Percentiles rank a stretch among this genome's conserved stretches.
Evolutionary conservation across 495 filamentous ascomycete genomes (phyloP).

Genomic region (Pseudoneurospora amorphoporcata): DNA sequence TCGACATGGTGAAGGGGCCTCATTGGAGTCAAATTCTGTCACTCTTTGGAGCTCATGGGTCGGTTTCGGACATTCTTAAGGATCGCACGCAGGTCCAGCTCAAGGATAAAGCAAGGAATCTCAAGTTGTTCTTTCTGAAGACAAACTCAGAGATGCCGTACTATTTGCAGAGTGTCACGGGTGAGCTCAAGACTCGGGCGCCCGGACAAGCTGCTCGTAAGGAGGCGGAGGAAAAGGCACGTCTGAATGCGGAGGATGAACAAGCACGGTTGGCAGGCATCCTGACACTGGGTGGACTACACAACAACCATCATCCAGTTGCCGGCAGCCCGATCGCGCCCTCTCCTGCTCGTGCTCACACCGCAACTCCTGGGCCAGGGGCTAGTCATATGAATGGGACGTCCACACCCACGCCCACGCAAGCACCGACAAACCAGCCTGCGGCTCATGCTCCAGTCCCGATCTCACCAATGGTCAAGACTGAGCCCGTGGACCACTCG

Average conservation of each 20-base stretch:
- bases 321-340: constrained; percentile 4
- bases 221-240: constrained; percentile 63
- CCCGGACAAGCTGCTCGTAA: constrained; percentile 72
- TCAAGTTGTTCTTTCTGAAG: constrained; percentile 94
- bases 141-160: constrained; percentile 87
- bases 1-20: constrained; percentile 84
- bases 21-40: constrained; percentile 94
- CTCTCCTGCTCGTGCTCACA: constrained; percentile 7
- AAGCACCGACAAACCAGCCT: background rate
- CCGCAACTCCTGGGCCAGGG: constrained; percentile 4
- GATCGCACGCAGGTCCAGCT: constrained; percentile 92
- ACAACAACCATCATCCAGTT: constrained; percentile 23
- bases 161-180: constrained; percentile 83
- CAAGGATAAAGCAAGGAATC: constrained; percentile 89
- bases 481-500: constrained; percentile 12
- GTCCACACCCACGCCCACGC: background rate
- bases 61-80: constrained; percentile 74
- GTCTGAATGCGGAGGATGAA: constrained; percentile 57
- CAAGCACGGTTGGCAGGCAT: constrained; percentile 64
- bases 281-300: constrained; percentile 36
- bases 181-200: constrained; percentile 86
- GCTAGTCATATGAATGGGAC: background rate
- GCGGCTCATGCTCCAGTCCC: constrained; percentile 6
- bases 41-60: constrained; percentile 76
- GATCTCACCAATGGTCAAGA: constrained; percentile 15